Base-by-base conservation (phyloP, 495 filamentous ascomycete species). In the Aspergillus diversus region DNA sequence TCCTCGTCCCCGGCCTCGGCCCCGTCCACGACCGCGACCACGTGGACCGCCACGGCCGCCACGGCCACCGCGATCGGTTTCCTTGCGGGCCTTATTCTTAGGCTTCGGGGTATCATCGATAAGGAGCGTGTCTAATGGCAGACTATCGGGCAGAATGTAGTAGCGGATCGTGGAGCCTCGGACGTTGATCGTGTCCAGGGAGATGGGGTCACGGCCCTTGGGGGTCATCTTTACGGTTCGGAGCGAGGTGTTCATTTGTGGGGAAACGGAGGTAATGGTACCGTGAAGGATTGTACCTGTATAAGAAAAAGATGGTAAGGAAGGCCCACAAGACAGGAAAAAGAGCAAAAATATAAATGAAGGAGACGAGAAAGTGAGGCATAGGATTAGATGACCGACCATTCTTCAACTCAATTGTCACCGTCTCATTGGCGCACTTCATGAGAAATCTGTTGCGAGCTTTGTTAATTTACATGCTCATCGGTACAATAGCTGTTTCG, bases 51-150 rank as follows among this genome's bases (percentile, higher is more conserved):
- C 65, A 55, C 73, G 76, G 59, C 90, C 79, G 46, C 83, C 76
- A 53, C 84, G 83, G 51, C 87, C 86, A 64, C 87, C 84, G 57
- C 86, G 79, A 66, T 91, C 90, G 33, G 87, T 82, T 78, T 99
- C 96, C 83, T 99, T 99, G 70, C 95, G 83, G 33, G 95, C 94
- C 87, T 98, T 98, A 78, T 99, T 98, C 88, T 98, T 98, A 54
- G 95, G 94, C 81, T 99, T 99, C 35, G 93, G 92, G 57, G 92
- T 87, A 75, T 99, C 95, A 70, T 99, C 95, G 60, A 99, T 92
- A 13, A 99, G 81, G 35, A 99, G 84, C 13, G 93, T 96, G 73
- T 99, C 95, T 50, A 99, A 84, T 16, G 93, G 95, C 59, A 99
- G 84, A 52, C 89, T 93, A 77, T 99, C 95, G 34, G 95, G 95